Percentiles rank a stretch among this genome's conserved stretches.
phyloP scores from a whole-genome alignment of 2,329 filamentous ascomycete genomes.

The Epichloe sibirici region DNA sequence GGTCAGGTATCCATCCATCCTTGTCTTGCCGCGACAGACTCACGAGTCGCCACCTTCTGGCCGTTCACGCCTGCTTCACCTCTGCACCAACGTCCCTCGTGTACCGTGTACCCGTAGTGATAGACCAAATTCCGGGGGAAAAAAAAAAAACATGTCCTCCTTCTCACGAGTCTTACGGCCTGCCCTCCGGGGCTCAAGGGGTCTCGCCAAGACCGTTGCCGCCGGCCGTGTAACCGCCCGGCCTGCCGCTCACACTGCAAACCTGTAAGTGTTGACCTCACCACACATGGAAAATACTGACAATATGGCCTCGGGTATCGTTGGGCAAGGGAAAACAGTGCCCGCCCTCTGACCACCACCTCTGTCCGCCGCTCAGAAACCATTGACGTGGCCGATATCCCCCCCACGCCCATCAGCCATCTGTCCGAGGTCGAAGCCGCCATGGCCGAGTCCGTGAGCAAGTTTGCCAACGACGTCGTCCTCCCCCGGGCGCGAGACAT shows the following conservation, averaged over 20 bases:
- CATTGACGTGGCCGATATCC: conserved; percentile 59
- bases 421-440: conserved; percentile 79
- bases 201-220: conserved; percentile 19
- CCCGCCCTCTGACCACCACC: conserved; percentile 50
- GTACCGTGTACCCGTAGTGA: no score
- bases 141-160: conserved; percentile 27
- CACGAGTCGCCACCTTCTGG: no score
- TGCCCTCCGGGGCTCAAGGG: conserved; percentile 33
- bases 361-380: conserved; percentile 33
- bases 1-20: no score
- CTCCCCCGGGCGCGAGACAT: conserved; percentile 89
- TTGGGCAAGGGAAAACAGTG: background rate
- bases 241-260: background rate
- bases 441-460: conserved; percentile 81
- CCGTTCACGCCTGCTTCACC: background rate
- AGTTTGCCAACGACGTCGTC: conserved; percentile 82
- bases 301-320: no score
- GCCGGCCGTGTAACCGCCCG: background rate
- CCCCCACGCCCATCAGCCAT: conserved; percentile 86
- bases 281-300: no score
- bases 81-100: no score
- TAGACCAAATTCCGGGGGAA: no score
- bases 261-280: conserved; percentile 13
- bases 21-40: no score
- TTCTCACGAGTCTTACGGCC: conserved; percentile 39